Conservation (phyloP, 2,329 filamentous ascomycete genomes). For the Fusarium agapanthi region DNA sequence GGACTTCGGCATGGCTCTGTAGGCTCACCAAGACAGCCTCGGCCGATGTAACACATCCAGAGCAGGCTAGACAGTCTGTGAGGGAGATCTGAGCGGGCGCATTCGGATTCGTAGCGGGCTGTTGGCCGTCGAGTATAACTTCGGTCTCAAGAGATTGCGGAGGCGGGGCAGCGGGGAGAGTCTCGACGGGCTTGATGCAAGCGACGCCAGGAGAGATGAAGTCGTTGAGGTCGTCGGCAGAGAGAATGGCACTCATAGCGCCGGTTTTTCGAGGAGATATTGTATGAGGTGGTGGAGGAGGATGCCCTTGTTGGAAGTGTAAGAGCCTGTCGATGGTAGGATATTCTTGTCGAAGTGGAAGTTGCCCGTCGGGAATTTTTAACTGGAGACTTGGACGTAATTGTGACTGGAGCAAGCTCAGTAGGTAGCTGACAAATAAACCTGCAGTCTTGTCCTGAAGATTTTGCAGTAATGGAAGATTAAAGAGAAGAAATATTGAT, state of each 20-base stretch:
- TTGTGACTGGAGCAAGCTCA: neutral
- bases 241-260: constrained; percentile 95
- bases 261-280: constrained; percentile 8
- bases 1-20: constrained; percentile 91
- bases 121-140: constrained; percentile 91
- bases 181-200: constrained; percentile 97
- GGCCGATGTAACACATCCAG: constrained; percentile 95
- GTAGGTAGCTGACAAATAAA: constrained; percentile 38
- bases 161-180: constrained; percentile 70
- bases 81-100: constrained; percentile 91
- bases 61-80: constrained; percentile 96
- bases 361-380: constrained; percentile 17
- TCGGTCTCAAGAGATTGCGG: constrained; percentile 69
- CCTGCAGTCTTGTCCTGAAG: constrained; percentile 4
- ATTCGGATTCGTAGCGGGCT: constrained; percentile 62
- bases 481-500: neutral
- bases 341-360: neutral
- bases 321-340: constrained; percentile 5
- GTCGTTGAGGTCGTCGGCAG: constrained; percentile 96
- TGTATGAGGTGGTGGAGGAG: neutral
- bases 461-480: neutral
- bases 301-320: neutral
- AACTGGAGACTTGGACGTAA: constrained; percentile 6
- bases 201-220: constrained; percentile 98
- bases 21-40: constrained; percentile 96